phyloP scores from a whole-genome alignment of 2,329 filamentous ascomycete genomes.

The Diaporthe nobilis region DNA sequence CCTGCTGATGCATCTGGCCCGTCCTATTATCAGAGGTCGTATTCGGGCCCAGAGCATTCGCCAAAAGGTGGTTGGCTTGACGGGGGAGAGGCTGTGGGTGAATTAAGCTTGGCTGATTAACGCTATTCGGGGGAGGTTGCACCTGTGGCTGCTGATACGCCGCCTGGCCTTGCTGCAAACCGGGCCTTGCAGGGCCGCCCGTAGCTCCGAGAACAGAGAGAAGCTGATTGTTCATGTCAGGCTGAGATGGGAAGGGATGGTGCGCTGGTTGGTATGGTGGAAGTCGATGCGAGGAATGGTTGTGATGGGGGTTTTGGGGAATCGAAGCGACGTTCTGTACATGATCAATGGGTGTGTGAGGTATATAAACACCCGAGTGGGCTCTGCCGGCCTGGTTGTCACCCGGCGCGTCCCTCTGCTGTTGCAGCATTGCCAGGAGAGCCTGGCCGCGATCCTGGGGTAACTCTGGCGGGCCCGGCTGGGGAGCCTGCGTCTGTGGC shows the following conservation, averaged over 20 bases:
- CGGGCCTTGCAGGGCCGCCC: conserved; percentile 37
- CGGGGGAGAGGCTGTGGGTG: conserved; percentile 42
- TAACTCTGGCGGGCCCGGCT: conserved; percentile 47
- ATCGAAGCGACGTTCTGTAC: conserved; percentile 63
- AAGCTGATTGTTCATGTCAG: conserved; percentile 45
- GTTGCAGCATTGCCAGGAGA: conserved; percentile 68
- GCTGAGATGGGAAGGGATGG: conserved; percentile 63
- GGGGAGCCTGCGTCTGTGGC: conserved; percentile 64
- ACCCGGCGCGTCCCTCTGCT: conserved; percentile 49
- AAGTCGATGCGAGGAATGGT: conserved; percentile 63
- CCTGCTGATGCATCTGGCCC: conserved; percentile 36
- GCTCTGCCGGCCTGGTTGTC: conserved; percentile 38
- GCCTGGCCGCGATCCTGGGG: conserved; percentile 62
- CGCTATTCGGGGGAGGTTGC: conserved; percentile 40
- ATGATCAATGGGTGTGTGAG: conserved; percentile 70
- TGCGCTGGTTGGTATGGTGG: conserved; percentile 63
- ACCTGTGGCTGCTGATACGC: conserved; percentile 40
- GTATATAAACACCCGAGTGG: conserved; percentile 47
- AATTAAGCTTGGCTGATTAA: conserved; percentile 42
- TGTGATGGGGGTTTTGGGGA: conserved; percentile 71
- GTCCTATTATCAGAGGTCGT: conserved; percentile 25
- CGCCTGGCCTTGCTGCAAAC: conserved; percentile 12
- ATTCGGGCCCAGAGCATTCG: background rate
- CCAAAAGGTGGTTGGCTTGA: conserved; percentile 39
- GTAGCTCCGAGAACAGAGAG: conserved; percentile 45